phyloP scores from a whole-genome alignment of 345 rosid genomes.

The Eucalyptus lansdowneana region DNA sequence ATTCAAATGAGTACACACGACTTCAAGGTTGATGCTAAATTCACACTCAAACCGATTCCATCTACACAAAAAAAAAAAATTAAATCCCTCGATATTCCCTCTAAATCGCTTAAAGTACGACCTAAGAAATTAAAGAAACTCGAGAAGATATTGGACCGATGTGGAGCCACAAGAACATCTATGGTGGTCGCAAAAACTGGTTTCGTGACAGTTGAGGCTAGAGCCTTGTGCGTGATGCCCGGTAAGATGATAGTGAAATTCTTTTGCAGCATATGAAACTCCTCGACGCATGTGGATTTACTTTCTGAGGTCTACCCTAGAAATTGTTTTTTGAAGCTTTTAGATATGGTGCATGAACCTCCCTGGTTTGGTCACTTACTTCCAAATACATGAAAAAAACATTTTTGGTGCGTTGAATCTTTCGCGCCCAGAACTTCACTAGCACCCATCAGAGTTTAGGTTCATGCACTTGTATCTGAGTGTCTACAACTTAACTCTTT shows the following conservation, averaged over 20 bases:
- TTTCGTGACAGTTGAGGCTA: constrained; percentile 79
- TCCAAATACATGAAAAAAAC: neutral
- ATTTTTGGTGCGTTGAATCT: neutral
- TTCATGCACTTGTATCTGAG: neutral
- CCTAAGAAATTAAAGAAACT: constrained; percentile 53
- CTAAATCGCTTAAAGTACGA: neutral
- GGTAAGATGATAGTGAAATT: constrained; percentile 23
- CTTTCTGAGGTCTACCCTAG: neutral
- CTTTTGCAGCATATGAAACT: neutral
- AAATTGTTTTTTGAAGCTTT: neutral
- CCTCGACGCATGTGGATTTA: neutral
- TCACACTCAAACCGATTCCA: no score
- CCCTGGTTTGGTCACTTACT: neutral
- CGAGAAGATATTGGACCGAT: constrained; percentile 58
- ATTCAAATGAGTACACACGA: fast-evolving
- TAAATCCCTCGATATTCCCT: no score
- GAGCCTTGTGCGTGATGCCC: constrained; percentile 70
- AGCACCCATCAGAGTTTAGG: neutral
- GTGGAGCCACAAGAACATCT: constrained; percentile 53
- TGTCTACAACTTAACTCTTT: neutral
- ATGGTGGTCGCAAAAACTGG: constrained; percentile 85
- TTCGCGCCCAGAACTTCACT: fast-evolving
- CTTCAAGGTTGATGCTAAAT: no score
- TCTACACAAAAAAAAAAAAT: no score
- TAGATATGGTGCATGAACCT: neutral